These are phyloP conservation scores for Cystobasidium slooffiae DNA, from an alignment of 1,284 basidiomycete genomes.

Conservation along the genomic window DNA sequence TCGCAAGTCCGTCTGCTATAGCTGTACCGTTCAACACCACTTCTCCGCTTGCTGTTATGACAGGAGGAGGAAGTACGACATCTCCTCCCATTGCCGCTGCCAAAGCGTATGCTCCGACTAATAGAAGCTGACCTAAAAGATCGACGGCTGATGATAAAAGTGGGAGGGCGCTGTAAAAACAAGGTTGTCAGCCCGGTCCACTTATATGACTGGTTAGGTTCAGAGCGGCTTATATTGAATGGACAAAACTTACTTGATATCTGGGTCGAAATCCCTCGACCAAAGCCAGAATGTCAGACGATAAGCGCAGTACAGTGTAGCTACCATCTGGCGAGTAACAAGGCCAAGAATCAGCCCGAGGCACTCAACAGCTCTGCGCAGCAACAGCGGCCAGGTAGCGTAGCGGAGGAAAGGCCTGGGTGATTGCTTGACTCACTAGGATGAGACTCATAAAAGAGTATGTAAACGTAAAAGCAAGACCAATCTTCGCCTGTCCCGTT, in stretches of 20 bases:
- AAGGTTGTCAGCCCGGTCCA: not conserved
- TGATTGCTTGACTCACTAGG: not conserved
- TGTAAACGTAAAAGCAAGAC: constrained; percentile 68
- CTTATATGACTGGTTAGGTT: constrained; percentile 17
- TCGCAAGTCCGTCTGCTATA: constrained; percentile 19
- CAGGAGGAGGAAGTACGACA: constrained; percentile 32
- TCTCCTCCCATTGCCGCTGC: constrained; percentile 50
- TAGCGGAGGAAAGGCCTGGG: too few species aligned
- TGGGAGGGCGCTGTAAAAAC: constrained; percentile 87
- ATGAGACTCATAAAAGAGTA: constrained; percentile 55
- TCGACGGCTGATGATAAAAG: constrained; percentile 89
- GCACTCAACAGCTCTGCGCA: too few species aligned
- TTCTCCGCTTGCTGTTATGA: constrained; percentile 20
- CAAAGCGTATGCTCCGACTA: constrained; percentile 62
- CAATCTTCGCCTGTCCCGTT: constrained; percentile 76
- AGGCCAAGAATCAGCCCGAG: constrained; percentile 27
- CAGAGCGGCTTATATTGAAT: not conserved
- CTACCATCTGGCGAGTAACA: constrained; percentile 62
- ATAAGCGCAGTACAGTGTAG: constrained; percentile 72
- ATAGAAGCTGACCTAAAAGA: constrained; percentile 81
- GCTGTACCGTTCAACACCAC: constrained; percentile 21
- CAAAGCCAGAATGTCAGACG: constrained; percentile 78
- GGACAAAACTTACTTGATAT: constrained; percentile 57
- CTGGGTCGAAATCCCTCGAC: constrained; percentile 81
- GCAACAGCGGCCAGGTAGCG: too few species aligned